Percentiles rank a stretch among this genome's conserved stretches.
Conservation (phyloP, 1,139 yeast species). For the Pneumocystis murina region DNA sequence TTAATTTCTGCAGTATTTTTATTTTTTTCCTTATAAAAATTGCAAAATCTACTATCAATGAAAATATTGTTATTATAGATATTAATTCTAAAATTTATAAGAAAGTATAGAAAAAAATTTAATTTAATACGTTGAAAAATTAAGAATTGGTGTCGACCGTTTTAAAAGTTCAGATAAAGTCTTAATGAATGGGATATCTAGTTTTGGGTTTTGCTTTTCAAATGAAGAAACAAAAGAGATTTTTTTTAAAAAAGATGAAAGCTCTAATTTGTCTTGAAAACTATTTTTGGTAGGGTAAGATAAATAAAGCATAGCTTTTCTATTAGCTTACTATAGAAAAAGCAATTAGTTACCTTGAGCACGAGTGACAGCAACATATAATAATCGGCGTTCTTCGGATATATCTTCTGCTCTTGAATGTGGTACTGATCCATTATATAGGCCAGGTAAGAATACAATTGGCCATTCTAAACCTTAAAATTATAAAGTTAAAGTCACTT, state of each 20-base stretch:
- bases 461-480: conserved; percentile 61
- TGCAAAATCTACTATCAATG: neutral
- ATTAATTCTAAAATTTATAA: neutral
- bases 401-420: conserved; percentile 25
- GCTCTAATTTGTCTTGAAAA: conserved; percentile 3
- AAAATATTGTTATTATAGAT: neutral
- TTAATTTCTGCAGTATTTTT: neutral
- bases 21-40: neutral
- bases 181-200: conserved; percentile 1
- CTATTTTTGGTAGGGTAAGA: conserved; percentile 10
- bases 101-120: neutral
- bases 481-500: neutral
- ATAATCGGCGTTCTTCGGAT: conserved; percentile 67
- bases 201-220: conserved; percentile 2
- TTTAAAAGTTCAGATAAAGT: conserved; percentile 3
- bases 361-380: conserved; percentile 79
- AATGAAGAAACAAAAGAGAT: conserved; percentile 1
- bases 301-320: conserved; percentile 12
- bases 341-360: conserved; percentile 35
- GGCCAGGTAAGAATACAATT: conserved; percentile 49
- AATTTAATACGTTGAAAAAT: neutral
- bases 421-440: conserved; percentile 26
- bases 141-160: neutral
- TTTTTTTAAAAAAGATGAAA: conserved; percentile 5
- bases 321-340: conserved; percentile 12